Evolutionary conservation across 2,329 filamentous ascomycete species (phyloP).

Genomic region (Penicillium hesseltinei): DNA sequence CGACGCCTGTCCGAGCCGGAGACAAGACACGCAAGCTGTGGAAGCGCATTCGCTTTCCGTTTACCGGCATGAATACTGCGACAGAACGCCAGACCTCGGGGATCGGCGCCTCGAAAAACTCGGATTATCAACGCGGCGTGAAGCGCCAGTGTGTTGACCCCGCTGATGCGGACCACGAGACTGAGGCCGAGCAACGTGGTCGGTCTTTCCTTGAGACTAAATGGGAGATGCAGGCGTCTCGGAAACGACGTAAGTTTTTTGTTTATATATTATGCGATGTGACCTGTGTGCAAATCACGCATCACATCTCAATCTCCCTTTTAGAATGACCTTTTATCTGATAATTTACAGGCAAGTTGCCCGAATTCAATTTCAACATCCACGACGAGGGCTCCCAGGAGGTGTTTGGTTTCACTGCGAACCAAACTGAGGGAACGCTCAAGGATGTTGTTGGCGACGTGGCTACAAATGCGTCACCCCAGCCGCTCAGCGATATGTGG

Average conservation of each 20-base stretch:
- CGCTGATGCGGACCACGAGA: slow-evolving; percentile 11
- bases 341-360: slow-evolving; percentile 21
- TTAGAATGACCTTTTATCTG: slow-evolving; percentile 3
- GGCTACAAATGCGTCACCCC: slow-evolving; percentile 10
- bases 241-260: slow-evolving; percentile 32
- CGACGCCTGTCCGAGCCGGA: slow-evolving; percentile 40
- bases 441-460: slow-evolving; percentile 9
- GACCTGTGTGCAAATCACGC: not conserved
- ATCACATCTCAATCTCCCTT: no score
- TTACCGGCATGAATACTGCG: slow-evolving; percentile 33
- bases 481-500: slow-evolving; percentile 2
- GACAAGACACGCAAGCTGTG: slow-evolving; percentile 46
- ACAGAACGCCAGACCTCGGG: slow-evolving; percentile 29
- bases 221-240: slow-evolving; percentile 37
- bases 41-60: slow-evolving; percentile 44
- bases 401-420: not conserved
- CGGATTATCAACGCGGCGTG: slow-evolving; percentile 32
- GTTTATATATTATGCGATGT: not conserved
- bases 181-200: slow-evolving; percentile 22
- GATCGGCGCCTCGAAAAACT: slow-evolving; percentile 34
- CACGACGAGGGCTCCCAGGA: slow-evolving; percentile 13
- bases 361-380: slow-evolving; percentile 20
- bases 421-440: not conserved
- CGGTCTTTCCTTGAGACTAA: slow-evolving; percentile 44
- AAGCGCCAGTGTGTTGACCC: slow-evolving; percentile 36